Conservation (phyloP, 148 eudicot genomes). For the Gaultheria prostrata region DNA sequence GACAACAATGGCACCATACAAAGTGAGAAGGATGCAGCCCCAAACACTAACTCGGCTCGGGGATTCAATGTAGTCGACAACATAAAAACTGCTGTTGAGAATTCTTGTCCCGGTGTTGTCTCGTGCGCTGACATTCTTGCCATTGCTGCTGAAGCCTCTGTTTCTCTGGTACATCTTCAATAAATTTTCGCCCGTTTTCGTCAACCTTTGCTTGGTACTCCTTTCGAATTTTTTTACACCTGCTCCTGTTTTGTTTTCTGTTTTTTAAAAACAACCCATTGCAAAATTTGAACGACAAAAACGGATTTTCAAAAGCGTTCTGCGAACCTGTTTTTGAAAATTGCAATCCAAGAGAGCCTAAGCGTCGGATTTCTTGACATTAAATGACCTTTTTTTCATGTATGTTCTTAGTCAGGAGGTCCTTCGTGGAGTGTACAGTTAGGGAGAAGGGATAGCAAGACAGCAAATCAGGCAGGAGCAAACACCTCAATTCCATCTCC, state of each 20-base stretch:
- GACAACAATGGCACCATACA: slow-evolving; percentile 21
- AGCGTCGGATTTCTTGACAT: neutral
- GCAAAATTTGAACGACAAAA: neutral
- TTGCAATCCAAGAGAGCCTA: neutral
- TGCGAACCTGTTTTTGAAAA: neutral
- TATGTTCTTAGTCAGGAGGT: slow-evolving; percentile 24
- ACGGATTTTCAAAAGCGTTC: neutral
- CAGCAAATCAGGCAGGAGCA: slow-evolving; percentile 28
- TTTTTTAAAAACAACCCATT: neutral
- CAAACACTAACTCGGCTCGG: slow-evolving; percentile 30
- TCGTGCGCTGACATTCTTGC: slow-evolving; percentile 44
- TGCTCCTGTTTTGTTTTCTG: neutral
- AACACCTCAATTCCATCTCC: slow-evolving; percentile 24
- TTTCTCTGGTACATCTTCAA: slow-evolving; percentile 18
- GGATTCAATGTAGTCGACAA: slow-evolving; percentile 38
- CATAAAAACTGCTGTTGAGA: slow-evolving; percentile 36
- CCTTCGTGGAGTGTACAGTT: slow-evolving; percentile 33
- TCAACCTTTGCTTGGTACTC: neutral
- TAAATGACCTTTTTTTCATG: neutral
- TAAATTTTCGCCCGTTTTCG: too few species aligned
- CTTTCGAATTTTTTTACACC: neutral
- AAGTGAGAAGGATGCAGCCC: slow-evolving; percentile 37
- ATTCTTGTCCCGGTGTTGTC: slow-evolving; percentile 32
- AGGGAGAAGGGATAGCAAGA: slow-evolving; percentile 36
- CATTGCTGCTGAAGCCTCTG: slow-evolving; percentile 23